phyloP scores from a whole-genome alignment of 2,329 filamentous ascomycete genomes.

The Cercospora zeina region DNA sequence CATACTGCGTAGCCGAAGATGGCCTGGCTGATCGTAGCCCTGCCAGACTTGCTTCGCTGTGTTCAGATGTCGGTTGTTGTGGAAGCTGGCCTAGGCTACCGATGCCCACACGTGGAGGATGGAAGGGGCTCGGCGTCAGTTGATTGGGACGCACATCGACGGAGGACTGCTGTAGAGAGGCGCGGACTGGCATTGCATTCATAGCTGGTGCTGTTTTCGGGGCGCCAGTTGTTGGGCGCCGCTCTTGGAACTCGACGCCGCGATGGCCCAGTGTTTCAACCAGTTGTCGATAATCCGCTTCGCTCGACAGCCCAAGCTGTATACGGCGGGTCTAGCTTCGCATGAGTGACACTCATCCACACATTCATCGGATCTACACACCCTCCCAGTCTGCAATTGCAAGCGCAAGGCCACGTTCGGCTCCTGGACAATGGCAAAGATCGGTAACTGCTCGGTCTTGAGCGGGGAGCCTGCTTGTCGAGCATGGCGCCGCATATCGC shows the following conservation, averaged over 20 bases:
- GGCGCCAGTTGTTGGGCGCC: conserved; percentile 29
- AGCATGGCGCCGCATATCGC: conserved; percentile 20
- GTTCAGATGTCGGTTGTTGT: not conserved
- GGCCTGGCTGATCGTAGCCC: not conserved
- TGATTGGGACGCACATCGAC: not conserved
- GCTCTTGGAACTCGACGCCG: conserved; percentile 37
- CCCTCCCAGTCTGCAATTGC: conserved; percentile 41
- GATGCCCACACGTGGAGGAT: conserved; percentile 17
- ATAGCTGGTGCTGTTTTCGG: conserved; percentile 18
- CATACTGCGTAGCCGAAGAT: not conserved
- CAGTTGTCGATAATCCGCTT: conserved; percentile 31
- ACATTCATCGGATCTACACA: conserved; percentile 26
- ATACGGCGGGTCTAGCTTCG: conserved; percentile 35
- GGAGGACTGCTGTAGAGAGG: not conserved
- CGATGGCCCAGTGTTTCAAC: conserved; percentile 30
- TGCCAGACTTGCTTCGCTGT: not conserved
- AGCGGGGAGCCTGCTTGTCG: conserved; percentile 36
- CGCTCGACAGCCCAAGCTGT: conserved; percentile 37
- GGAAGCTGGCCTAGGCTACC: conserved; percentile 16
- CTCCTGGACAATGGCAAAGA: conserved; percentile 47
- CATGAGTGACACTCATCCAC: not conserved
- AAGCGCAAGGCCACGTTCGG: conserved; percentile 47
- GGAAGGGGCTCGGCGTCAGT: conserved; percentile 17
- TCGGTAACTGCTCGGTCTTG: conserved; percentile 46
- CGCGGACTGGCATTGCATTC: not conserved